Percentiles rank a stretch among this genome's conserved stretches.
phyloP scores from a whole-genome alignment of 495 filamentous ascomycete genomes.

The Sporormia fimetaria region DNA sequence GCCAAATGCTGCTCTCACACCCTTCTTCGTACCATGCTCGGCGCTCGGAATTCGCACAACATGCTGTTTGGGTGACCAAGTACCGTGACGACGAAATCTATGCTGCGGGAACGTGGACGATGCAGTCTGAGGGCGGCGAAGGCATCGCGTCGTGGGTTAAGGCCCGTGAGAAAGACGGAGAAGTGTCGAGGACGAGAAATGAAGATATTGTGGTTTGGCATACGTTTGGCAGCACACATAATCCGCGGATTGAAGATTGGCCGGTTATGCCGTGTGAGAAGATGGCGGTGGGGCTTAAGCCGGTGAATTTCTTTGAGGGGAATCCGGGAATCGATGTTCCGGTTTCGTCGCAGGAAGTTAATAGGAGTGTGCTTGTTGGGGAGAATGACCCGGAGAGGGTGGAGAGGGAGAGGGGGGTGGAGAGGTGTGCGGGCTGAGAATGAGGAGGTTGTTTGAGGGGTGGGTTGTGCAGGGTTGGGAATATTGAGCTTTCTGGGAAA shows the following conservation, averaged over 20 bases:
- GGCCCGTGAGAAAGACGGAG: slow-evolving; percentile 1
- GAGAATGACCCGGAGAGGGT: slow-evolving; percentile 5
- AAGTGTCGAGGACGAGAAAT: slow-evolving; percentile 4
- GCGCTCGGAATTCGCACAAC: slow-evolving; percentile 25
- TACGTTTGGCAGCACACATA: slow-evolving; percentile 27
- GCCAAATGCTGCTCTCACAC: slow-evolving; percentile 23
- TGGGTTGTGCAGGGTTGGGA: too few species aligned
- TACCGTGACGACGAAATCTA: slow-evolving; percentile 24
- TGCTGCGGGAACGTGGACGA: slow-evolving; percentile 20
- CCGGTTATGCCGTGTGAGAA: slow-evolving; percentile 29
- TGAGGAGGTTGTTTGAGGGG: too few species aligned
- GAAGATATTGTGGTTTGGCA: slow-evolving; percentile 28
- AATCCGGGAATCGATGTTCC: slow-evolving; percentile 27
- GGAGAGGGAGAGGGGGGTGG: slow-evolving; percentile 6
- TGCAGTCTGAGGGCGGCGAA: slow-evolving; percentile 20
- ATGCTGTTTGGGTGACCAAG: slow-evolving; percentile 27
- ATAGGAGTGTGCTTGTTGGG: slow-evolving; percentile 24
- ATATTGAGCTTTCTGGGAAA: too few species aligned
- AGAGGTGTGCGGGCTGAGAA: too few species aligned
- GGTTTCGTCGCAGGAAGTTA: slow-evolving; percentile 15
- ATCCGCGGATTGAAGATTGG: slow-evolving; percentile 27
- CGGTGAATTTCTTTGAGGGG: slow-evolving; percentile 25
- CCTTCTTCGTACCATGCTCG: slow-evolving; percentile 10
- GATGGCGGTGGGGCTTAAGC: slow-evolving; percentile 24
- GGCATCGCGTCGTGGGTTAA: slow-evolving; percentile 17